These are phyloP conservation scores for Alternaria gansuensis DNA, from an alignment of 2,329 filamentous ascomycete species.

Conservation along the genomic window DNA sequence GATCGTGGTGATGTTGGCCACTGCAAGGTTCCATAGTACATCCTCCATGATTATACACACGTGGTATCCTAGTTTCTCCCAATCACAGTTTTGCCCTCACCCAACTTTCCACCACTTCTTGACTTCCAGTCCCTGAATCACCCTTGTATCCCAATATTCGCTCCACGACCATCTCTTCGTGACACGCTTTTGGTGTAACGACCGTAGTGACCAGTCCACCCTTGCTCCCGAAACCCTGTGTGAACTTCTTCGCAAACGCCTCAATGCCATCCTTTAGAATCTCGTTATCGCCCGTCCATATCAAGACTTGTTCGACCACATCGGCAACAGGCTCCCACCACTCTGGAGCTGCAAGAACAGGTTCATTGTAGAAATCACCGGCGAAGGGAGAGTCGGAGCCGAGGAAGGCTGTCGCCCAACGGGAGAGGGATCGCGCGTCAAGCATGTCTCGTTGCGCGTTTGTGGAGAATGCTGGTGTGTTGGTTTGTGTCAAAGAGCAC, in stretches of 20 bases:
- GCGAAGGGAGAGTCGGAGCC: conserved; percentile 57
- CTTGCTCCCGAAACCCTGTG: conserved; percentile 49
- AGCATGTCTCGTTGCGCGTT: conserved; percentile 65
- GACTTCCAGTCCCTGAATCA: conserved; percentile 48
- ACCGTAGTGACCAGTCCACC: conserved; percentile 48
- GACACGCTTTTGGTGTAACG: conserved; percentile 50
- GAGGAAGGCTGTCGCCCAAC: conserved; percentile 62
- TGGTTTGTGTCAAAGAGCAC: conserved; percentile 60
- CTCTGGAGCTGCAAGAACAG: conserved; percentile 57
- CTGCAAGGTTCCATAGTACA: too few relatives aligned
- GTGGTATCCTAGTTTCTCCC: neutral
- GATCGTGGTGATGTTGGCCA: too few relatives aligned
- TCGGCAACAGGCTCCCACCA: conserved; percentile 64
- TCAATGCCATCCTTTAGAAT: conserved; percentile 65
- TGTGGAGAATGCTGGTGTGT: conserved; percentile 53
- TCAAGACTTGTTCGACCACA: conserved; percentile 58
- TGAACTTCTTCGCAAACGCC: conserved; percentile 60
- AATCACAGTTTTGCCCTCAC: conserved; percentile 48
- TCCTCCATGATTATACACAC: too few relatives aligned
- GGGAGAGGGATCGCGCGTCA: conserved; percentile 49
- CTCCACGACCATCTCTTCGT: conserved; percentile 57
- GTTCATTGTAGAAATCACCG: conserved; percentile 63
- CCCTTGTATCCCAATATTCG: conserved; percentile 52
- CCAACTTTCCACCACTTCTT: conserved; percentile 52
- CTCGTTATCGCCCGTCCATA: conserved; percentile 66